Evolutionary conservation across 345 rosid species (phyloP), one percentile per base, ranked within the genome.

Genomic region (Melaleuca alternifolia): DNA sequence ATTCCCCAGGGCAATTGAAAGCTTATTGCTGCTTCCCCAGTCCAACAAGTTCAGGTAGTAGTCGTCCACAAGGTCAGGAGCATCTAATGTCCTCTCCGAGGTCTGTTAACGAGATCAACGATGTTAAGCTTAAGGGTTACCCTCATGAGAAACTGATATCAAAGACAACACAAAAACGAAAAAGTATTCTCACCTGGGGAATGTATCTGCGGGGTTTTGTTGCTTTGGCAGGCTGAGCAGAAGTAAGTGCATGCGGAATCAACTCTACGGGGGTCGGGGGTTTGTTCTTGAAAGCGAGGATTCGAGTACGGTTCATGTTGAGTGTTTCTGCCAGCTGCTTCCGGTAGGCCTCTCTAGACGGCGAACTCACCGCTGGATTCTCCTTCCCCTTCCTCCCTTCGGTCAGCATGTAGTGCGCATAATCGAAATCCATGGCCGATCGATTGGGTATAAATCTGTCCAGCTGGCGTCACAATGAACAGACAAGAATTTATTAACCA

Each of bases 391-490:
- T 93, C 89, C 86, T 86, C 54, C 94, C 93, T 87, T 92, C 92
- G 1, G 93, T 93, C 54, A 92, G 83, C 95, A 92, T 91, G 87
- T 88, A 92, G 83, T 88, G 91, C 0, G 93, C 93, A 84, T 87
- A 93, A 59, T 90, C 93, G 83, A 91, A 84, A 84, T 93, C 92
- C 91, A 93, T 92, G 1, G 93, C 95, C 12, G 95, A 90, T 23
- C 93, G 85, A 84, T 93, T 92, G 4, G 95, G 93, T 53, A 93
- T 93, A 54, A 93, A 93, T 56, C 93, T 88, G 84, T 93, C 95
- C 92, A 89, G 84, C 95, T 92, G 90, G 33, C 50, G 33, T 16
- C 50, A 48, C 12, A 71, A 33, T 5, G 5, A 54, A 44, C 33
- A n/a, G 12, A 46, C 18, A 52, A 24, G 9, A 51, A 50, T 44